Base-by-base conservation (phyloP, 1,284 basidiomycete species). In the Phylloporus gajari region DNA sequence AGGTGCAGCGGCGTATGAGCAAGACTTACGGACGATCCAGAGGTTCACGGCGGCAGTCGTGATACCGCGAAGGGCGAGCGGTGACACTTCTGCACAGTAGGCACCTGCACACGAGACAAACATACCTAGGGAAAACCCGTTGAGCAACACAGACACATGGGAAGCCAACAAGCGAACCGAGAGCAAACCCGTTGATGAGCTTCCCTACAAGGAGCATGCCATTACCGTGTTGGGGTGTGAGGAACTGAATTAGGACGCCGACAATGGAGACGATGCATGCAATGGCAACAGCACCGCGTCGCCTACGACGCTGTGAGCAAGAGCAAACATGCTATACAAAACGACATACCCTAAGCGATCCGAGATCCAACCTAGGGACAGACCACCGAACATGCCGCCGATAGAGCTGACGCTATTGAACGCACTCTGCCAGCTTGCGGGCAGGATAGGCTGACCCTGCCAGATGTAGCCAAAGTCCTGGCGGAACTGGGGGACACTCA, bases 61-160 rank as follows among this genome's bases (percentile, higher is more conserved):
- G 60, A 80, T 67, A 60, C 81, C 78, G 40, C 79, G 74, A 7
- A 82, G 61, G 17, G 75, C 78, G 48, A 82, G 78, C 7, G 79
- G 79, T 46, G 81, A 82, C 17, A 82, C 74, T 38, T 79, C 81
- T 3, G 74, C 81, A 67, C 81, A 81, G 30, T 82, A 80, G 53
- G 70, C 68, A 42, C 77, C 72, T 5, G 78, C 78, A 51, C 73
- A 75, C 3, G 78, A 80, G 38, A 82, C 73, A 38, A 69, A 79
- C 77, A 80, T 81, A 4, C 79, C 81, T 79, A 51, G 38, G 21
- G 2, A 1, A 19, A 25, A 21, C 12, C 2, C 3, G 15, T 25
- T 68, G 30, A 70, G 63, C 3, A 6, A 44, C 30, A 12, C 17
- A 42, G 23, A 42, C 8, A 40, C 27, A 23, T 51, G 25, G 17